A percentile compares a stretch with the other conserved stretches of the same genome.
These are phyloP conservation scores for Kalmanozyma brasiliensis DNA, from an alignment of 1,284 basidiomycete genomes.

Conservation along the genomic window DNA sequence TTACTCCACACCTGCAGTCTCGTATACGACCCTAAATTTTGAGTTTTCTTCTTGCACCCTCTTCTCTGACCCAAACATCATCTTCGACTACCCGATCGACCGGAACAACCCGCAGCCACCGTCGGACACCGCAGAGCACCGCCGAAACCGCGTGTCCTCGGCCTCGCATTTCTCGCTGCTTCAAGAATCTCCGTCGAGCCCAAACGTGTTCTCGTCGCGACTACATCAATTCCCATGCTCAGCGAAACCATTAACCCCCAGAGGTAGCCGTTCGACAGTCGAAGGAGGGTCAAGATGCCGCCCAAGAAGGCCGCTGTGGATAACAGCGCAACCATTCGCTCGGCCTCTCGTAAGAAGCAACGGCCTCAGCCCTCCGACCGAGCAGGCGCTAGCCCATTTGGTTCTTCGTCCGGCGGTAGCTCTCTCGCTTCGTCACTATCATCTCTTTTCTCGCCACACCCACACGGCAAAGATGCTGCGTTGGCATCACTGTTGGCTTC, in stretches of 20 bases:
- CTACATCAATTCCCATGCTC: too few relatives aligned
- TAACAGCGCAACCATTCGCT: slow-evolving; percentile 36
- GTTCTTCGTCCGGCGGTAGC: slow-evolving; percentile 14
- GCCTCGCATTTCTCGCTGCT: too few relatives aligned
- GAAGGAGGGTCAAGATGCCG: slow-evolving; percentile 4
- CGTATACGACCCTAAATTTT: slow-evolving; percentile 2
- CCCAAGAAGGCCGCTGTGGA: slow-evolving; percentile 35
- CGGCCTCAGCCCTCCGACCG: slow-evolving; percentile 14
- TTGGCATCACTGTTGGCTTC: slow-evolving; percentile 36
- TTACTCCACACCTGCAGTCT: slow-evolving; percentile 24
- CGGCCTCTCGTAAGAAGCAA: slow-evolving; percentile 43
- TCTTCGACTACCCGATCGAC: too few relatives aligned
- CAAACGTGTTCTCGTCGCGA: too few relatives aligned
- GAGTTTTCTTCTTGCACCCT: slow-evolving; percentile 2
- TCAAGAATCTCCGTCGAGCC: too few relatives aligned
- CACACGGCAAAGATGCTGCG: slow-evolving; percentile 48
- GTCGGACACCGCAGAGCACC: background rate
- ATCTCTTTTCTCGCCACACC: slow-evolving; percentile 42
- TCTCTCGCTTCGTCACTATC: slow-evolving; percentile 45
- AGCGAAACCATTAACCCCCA: too few relatives aligned
- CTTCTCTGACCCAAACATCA: background rate
- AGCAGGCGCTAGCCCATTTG: slow-evolving; percentile 17
- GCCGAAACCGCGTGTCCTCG: background rate
- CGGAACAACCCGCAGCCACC: too few relatives aligned
- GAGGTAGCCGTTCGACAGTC: too few relatives aligned